Evolutionary conservation across 805 yeast genomes (phyloP), one percentile per base, ranked within the genome.

Genomic region (Candida ascalaphidarum): DNA sequence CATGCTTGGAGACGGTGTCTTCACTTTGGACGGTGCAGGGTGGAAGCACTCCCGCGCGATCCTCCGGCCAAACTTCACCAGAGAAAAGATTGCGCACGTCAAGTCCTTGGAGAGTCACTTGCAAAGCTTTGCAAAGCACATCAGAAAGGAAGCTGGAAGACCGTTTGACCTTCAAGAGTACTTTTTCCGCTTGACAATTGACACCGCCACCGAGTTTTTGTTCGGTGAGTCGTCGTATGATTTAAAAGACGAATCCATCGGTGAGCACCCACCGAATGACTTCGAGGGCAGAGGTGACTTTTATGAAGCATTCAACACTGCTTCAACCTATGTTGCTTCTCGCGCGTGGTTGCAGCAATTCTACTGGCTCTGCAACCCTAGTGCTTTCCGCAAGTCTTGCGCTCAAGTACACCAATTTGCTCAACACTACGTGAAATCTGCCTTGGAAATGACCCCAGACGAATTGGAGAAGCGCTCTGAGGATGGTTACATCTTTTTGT

Each of bases 51-150:
- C 64, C 7, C 39, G 68, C 33, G 52, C 64, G 11, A 55, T 61
- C 66, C 51, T 61, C 34, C 49, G 66, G 35, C 68, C 68, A 2
- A 65, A 61, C 35, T 61, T 61, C 37, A 57, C 65, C 10, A 47
- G 65, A 43, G 67, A 59, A 31, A 63, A 61, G 37, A 55, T 61
- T 31, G 55, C 64, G 5, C 66, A 61, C 31, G 64, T 60, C 11
- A 43, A 48, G 30, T 14, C 48, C 5, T 46, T 61, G 39, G 68
- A 61, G 31, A 62, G 65, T 10, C 68, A 61, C 37, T 30, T 61
- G 11, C 64, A 59, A 33, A 44, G 42, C 7, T 44, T 61, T 25
- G 50, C 50, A 10, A 40, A 43, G 22, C 65, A 59, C 33, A 35
- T 61, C 17, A n/a, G n/a, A n/a, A 36, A 34, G n/a, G n/a, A n/a